Base-by-base conservation (phyloP, 2,329 filamentous ascomycete species). In the Talaromyces pinophilus region DNA sequence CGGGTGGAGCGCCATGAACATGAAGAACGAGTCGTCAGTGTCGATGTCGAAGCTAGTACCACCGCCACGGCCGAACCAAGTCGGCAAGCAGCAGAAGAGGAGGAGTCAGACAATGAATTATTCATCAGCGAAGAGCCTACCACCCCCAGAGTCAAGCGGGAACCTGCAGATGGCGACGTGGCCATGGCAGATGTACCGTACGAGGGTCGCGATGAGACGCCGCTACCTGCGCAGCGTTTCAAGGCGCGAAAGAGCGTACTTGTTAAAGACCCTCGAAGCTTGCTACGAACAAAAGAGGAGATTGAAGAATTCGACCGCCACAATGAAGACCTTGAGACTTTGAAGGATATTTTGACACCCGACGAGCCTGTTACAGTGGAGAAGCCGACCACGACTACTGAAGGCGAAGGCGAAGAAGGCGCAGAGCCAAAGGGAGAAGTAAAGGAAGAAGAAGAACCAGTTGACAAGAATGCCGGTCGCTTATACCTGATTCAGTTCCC, bases 401-500 rank as follows among this genome's bases (percentile, higher is more conserved):
- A 68, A 15, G 68, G 42, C 0, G 68, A 69, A 30, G 60, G 52
- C 11, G 40, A 59, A 5, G 67, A 68, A 15, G 68, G 64, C 44
- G 52, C 64, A 13, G 71, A 72, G 17, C 40, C 66, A n/a, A 55
- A 68, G 35, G 64, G 70, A 55, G 69, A 28, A 33, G 42, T 48
- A 6, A 48, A 66, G n/a, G 75, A 71, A 50, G 72, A 74, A 28
- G 74, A 78, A 33, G 61, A 60, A 11, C 69, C 66, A 59, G 71
- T 79, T 71, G 82, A 79, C 62, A 79, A 79, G 50, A 79, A 82
- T 19, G 77, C 84, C 42, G 84, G 87, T 63, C 83, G 84, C 66
- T 81, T 87, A 63, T 89, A 89, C 73, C 80, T 89, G 62, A 86
- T 89, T 74, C 87, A 89, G 74, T 84, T 89, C 71, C 87, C 87